These are phyloP conservation scores for Flaveria sonorensis DNA, from an alignment of 129 eudicot genomes.

Conservation along the genomic window DNA sequence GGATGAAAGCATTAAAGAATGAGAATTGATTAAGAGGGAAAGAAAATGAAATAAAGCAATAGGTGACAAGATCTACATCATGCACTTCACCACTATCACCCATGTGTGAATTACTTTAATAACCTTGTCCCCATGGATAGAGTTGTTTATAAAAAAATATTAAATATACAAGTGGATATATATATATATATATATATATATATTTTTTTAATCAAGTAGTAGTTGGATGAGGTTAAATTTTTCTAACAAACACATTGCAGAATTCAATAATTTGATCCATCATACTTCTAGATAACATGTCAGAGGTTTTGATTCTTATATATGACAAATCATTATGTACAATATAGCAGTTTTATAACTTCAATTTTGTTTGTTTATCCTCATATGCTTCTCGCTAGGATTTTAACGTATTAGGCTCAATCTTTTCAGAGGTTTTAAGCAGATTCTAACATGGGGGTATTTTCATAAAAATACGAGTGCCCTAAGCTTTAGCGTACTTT, in stretches of 20 bases:
- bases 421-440: too few relatives aligned
- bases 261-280: conserved; percentile 9
- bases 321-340: conserved; percentile 2
- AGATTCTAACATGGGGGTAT: too few relatives aligned
- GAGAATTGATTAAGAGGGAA: conserved; percentile 40
- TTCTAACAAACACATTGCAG: conserved; percentile 31
- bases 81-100: conserved; percentile 36
- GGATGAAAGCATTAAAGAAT: conserved; percentile 41
- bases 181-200: neutral
- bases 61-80: conserved; percentile 45
- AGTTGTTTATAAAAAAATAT: conserved; percentile 33
- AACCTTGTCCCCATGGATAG: conserved; percentile 38
- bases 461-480: too few relatives aligned
- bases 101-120: conserved; percentile 29
- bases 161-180: conserved; percentile 32
- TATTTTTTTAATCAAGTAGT: conserved; percentile 3
- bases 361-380: neutral
- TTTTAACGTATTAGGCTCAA: too few relatives aligned
- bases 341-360: neutral
- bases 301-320: conserved; percentile 3
- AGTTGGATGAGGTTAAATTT: conserved; percentile 27
- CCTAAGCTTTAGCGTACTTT: too few relatives aligned
- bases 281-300: conserved; percentile 14
- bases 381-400: neutral
- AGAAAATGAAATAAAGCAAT: conserved; percentile 45